Conservation (phyloP, 352 stramenopile genomes). For the Globisporangium barbulae region DNA sequence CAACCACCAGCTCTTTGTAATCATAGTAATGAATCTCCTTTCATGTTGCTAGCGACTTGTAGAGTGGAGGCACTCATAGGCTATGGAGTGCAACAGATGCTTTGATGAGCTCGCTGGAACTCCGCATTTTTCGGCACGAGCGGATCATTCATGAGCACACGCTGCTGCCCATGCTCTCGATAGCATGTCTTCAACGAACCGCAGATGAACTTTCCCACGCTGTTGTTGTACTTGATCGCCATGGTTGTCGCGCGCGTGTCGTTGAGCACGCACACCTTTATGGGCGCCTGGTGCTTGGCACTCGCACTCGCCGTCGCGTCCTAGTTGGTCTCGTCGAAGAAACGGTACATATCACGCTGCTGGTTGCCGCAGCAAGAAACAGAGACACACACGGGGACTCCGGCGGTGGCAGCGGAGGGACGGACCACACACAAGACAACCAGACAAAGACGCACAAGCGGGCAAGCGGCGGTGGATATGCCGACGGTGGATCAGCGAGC, state of each 20-base stretch:
- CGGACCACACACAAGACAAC: slow-evolving; percentile 2
- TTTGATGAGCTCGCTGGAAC: no score
- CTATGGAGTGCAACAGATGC: no score
- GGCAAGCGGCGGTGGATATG: not conserved
- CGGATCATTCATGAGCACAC: no score
- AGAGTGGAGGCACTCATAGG: no score
- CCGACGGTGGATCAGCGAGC: not conserved
- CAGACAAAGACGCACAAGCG: not conserved
- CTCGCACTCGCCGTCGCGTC: not conserved
- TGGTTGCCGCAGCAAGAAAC: not conserved
- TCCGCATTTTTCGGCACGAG: no score
- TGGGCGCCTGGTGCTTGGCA: slow-evolving; percentile 21
- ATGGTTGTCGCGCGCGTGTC: slow-evolving; percentile 78
- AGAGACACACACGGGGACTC: slow-evolving; percentile 4
- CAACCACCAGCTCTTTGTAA: no score
- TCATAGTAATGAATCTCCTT: no score
- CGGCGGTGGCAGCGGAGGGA: slow-evolving; percentile 8
- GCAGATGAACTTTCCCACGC: no score
- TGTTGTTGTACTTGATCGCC: no score
- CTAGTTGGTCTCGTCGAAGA: slow-evolving; percentile 15
- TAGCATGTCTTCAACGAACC: no score
- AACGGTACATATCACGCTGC: slow-evolving; percentile 11
- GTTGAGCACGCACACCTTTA: slow-evolving; percentile 85
- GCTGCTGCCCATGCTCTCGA: no score
- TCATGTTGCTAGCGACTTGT: no score